phyloP scores from a whole-genome alignment of 140 eudicot species.

The Anethum foeniculum region DNA sequence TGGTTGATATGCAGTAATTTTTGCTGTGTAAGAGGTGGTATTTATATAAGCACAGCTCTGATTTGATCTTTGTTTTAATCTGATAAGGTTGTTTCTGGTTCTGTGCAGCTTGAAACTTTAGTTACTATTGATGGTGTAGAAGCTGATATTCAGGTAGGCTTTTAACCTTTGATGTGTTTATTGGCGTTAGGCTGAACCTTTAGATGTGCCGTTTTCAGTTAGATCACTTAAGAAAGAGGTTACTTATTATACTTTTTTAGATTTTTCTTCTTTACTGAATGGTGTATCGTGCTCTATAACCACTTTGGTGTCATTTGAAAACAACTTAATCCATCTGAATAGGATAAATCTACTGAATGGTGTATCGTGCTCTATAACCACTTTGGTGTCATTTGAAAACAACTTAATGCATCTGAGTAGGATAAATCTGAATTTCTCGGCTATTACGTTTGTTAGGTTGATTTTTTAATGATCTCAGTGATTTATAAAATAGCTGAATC shows the following conservation, averaged over 20 bases:
- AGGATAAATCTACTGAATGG: no score
- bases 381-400: not conserved
- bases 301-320: not conserved
- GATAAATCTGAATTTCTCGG: not conserved
- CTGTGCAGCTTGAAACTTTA: conserved; percentile 62
- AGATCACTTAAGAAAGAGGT: not conserved
- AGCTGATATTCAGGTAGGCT: conserved; percentile 75
- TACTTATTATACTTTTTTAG: not conserved
- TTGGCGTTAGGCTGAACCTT: not conserved
- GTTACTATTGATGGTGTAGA: conserved; percentile 56
- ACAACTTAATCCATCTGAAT: not conserved
- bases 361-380: not conserved
- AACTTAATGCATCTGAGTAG: not conserved
- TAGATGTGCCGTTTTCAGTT: not conserved
- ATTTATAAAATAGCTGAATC: not conserved
- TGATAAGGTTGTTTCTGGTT: not conserved
- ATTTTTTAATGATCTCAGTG: not conserved
- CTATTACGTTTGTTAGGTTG: not conserved
- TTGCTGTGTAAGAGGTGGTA: not conserved
- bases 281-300: not conserved
- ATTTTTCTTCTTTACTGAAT: not conserved
- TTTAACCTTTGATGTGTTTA: not conserved
- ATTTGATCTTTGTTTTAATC: not conserved
- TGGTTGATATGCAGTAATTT: not conserved
- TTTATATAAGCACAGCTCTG: no score